phyloP scores from a whole-genome alignment of 148 eudicot species.

The Amaranthus palmeri region DNA sequence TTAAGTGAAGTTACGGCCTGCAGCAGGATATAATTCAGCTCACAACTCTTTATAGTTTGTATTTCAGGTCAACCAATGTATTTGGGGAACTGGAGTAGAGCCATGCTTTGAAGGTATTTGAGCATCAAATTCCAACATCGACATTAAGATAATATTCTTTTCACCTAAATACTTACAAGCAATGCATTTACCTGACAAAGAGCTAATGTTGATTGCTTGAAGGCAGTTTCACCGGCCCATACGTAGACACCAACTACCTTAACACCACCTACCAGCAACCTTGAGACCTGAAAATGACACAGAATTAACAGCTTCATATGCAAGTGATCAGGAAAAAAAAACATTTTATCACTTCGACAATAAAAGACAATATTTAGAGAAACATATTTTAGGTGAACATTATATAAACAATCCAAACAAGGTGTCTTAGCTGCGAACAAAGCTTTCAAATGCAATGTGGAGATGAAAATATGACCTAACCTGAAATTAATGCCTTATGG shows the following conservation, averaged over 20 bases:
- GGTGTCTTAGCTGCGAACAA: background rate
- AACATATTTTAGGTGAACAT: background rate
- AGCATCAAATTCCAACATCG: background rate
- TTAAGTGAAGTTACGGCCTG: background rate
- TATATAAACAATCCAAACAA: background rate
- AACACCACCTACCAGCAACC: constrained; percentile 89
- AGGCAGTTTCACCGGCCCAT: constrained; percentile 68
- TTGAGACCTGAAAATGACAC: constrained; percentile 53
- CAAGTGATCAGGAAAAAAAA: background rate
- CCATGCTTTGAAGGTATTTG: background rate
- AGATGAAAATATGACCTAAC: too few relatives aligned
- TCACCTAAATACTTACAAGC: background rate
- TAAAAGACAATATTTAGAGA: background rate
- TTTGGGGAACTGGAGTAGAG: background rate
- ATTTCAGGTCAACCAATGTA: background rate
- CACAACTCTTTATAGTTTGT: background rate
- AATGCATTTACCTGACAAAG: constrained; percentile 66
- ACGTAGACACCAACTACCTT: constrained; percentile 81
- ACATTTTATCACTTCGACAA: background rate
- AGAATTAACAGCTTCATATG: background rate
- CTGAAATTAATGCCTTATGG: too few relatives aligned
- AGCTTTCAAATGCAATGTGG: too few relatives aligned
- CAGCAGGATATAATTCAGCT: background rate
- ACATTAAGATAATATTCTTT: background rate
- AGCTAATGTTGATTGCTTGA: constrained; percentile 67